Conservation (phyloP, 176 grass and related monocot genomes). For the Typha latifolia region DNA sequence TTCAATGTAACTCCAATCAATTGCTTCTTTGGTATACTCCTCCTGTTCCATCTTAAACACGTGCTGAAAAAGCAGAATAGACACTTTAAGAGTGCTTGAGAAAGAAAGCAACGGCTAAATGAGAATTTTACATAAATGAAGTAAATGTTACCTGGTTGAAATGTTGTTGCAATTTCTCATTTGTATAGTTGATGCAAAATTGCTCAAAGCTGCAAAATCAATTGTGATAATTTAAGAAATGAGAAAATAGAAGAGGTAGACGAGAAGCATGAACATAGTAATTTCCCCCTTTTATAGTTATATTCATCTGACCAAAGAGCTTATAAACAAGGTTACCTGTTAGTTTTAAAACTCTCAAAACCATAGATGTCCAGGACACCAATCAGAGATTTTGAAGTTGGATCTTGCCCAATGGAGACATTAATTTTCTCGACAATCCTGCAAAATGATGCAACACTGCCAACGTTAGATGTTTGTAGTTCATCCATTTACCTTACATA, state of each 20-base stretch:
- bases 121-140: not conserved
- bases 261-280: not conserved
- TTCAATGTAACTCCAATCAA: constrained; percentile 99
- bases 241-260: not conserved
- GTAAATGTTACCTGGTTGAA: constrained; percentile 83
- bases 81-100: not conserved
- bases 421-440: constrained; percentile 99
- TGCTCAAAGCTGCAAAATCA: constrained; percentile 75
- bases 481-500: not conserved
- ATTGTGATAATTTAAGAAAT: constrained; percentile 1
- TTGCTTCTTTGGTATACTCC: constrained; percentile 99
- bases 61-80: constrained; percentile 58
- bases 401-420: constrained; percentile 90
- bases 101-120: not conserved
- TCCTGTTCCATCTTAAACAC: constrained; percentile 99
- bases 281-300: not conserved
- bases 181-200: constrained; percentile 98
- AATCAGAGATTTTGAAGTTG: constrained; percentile 82
- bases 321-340: constrained; percentile 40
- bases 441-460: constrained; percentile 15
- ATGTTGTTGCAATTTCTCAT: constrained; percentile 97
- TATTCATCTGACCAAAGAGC: not conserved
- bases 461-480: constrained; percentile 4
- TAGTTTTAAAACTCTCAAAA: constrained; percentile 98
- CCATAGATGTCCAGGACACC: constrained; percentile 99